phyloP scores from a whole-genome alignment of 345 rosid genomes.

The Rhizophora mangle region DNA sequence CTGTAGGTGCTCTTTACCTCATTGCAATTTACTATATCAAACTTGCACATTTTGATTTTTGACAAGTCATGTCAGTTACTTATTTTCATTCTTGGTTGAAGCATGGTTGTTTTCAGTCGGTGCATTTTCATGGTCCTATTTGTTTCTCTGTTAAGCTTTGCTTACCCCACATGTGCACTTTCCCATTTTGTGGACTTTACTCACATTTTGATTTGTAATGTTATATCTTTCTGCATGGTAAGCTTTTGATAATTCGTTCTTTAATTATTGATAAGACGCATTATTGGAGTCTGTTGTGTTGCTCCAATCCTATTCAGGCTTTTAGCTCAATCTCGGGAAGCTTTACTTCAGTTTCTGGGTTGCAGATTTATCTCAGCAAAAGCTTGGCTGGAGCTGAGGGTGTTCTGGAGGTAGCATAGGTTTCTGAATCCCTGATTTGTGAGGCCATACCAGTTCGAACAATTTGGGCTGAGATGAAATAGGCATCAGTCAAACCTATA shows the following conservation, averaged over 20 bases:
- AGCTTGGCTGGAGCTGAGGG: slow-evolving; percentile 33
- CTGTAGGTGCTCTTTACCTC: slow-evolving; percentile 63
- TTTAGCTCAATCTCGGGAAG: slow-evolving; percentile 36
- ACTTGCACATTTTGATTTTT: not conserved
- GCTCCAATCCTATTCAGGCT: slow-evolving; percentile 7
- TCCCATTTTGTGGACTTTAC: not conserved
- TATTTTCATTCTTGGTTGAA: too few relatives aligned
- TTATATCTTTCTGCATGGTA: not conserved
- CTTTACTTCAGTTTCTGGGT: slow-evolving; percentile 40
- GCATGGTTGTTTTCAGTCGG: too few relatives aligned
- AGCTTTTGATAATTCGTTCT: slow-evolving; percentile 9
- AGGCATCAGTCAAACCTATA: slow-evolving; percentile 12
- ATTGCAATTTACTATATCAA: not conserved
- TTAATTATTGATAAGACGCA: not conserved
- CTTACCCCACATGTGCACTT: not conserved
- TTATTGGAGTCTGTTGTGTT: slow-evolving; percentile 7
- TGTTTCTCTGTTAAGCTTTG: too few relatives aligned
- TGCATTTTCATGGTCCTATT: too few relatives aligned
- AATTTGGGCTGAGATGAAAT: slow-evolving; percentile 14
- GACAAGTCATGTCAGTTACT: too few relatives aligned
- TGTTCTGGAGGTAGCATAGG: slow-evolving; percentile 31
- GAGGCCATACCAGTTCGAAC: slow-evolving; percentile 24
- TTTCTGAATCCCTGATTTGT: slow-evolving; percentile 16
- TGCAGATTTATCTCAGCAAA: slow-evolving; percentile 37
- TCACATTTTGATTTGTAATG: not conserved